These are phyloP conservation scores for Blastobotrys americana DNA, from an alignment of 805 yeast genomes.

Conservation along the genomic window DNA sequence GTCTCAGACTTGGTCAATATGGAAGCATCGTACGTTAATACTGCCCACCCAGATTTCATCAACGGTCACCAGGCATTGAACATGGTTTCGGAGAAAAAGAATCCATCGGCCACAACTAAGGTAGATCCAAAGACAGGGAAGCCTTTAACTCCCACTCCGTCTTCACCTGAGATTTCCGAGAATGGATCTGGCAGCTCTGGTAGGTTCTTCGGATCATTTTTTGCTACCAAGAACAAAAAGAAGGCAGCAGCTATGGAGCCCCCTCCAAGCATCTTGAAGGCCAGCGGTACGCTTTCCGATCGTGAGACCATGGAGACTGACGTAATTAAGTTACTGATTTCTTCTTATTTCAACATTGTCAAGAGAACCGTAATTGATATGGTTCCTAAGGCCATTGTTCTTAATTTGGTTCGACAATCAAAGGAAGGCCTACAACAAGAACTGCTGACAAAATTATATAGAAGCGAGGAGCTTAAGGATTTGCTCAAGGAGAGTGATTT, in stretches of 20 bases:
- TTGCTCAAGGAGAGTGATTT: constrained; percentile 86
- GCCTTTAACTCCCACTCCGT: constrained; percentile 43
- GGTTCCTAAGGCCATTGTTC: constrained; percentile 92
- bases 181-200: constrained; percentile 36
- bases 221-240: constrained; percentile 86
- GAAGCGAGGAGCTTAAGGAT: constrained; percentile 57
- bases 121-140: constrained; percentile 89
- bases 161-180: constrained; percentile 33
- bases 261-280: constrained; percentile 91
- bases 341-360: constrained; percentile 86
- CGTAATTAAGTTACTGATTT: constrained; percentile 85
- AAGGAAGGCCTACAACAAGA: constrained; percentile 87
- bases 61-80: constrained; percentile 95
- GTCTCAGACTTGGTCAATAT: constrained; percentile 75
- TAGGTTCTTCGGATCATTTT: constrained; percentile 86
- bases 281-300: constrained; percentile 87
- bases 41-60: constrained; percentile 94
- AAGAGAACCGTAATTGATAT: constrained; percentile 89
- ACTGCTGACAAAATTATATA: constrained; percentile 77
- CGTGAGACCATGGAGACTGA: constrained; percentile 96
- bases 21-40: constrained; percentile 91
- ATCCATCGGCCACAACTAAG: constrained; percentile 61
- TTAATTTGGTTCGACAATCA: constrained; percentile 77
- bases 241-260: constrained; percentile 94
- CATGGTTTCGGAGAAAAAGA: constrained; percentile 81